These are phyloP conservation scores for Globisporangium megalacanthum DNA, from an alignment of 352 stramenopile species.

Conservation along the genomic window DNA sequence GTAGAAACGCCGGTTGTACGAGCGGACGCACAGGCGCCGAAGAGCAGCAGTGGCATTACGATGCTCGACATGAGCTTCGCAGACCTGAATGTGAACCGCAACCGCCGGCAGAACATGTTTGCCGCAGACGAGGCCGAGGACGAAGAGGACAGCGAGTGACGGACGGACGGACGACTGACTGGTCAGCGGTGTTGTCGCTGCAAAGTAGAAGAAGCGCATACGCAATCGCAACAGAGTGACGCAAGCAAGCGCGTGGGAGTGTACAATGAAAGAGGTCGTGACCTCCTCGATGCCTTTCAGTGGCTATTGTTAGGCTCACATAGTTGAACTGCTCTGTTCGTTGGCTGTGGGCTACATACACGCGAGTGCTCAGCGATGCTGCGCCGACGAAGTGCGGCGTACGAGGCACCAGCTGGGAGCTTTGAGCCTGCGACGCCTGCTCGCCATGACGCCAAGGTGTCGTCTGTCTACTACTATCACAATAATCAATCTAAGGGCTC, in stretches of 20 bases:
- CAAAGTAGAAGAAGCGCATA: too few relatives aligned
- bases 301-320: neutral
- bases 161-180: too few relatives aligned
- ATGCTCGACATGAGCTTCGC: slow-evolving; percentile 51
- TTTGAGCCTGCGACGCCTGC: slow-evolving; percentile 4
- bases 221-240: slow-evolving; percentile 17
- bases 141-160: slow-evolving; percentile 29
- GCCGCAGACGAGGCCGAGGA: slow-evolving; percentile 51
- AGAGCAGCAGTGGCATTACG: slow-evolving; percentile 37
- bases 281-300: neutral
- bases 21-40: slow-evolving; percentile 4
- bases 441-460: slow-evolving; percentile 9
- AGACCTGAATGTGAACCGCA: slow-evolving; percentile 65
- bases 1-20: slow-evolving; percentile 9
- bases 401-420: slow-evolving; percentile 6
- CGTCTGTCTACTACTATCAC: too few relatives aligned
- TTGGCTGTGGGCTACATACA: neutral
- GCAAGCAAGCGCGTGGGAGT: slow-evolving; percentile 18
- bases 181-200: too few relatives aligned
- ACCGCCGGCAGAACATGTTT: slow-evolving; percentile 70
- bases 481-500: too few relatives aligned
- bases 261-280: neutral
- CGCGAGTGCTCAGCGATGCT: slow-evolving; percentile 5
- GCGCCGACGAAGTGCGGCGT: slow-evolving; percentile 10
- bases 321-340: neutral